phyloP scores from a whole-genome alignment of 805 yeast genomes.

The Suhomyces sp. region DNA sequence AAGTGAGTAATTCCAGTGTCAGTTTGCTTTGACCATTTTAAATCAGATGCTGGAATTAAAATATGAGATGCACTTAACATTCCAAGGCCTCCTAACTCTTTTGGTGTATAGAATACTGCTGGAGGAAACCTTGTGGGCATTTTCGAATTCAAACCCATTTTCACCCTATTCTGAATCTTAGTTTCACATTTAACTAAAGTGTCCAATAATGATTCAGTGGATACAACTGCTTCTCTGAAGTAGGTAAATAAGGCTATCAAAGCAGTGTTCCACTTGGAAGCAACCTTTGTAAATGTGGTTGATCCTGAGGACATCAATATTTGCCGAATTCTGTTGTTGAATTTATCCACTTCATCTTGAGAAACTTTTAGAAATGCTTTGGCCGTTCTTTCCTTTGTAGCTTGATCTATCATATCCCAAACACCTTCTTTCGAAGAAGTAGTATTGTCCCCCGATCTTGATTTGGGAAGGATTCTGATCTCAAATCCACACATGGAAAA shows the following conservation, averaged over 20 bases:
- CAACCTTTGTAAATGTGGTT: constrained; percentile 90
- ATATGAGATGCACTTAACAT: constrained; percentile 98
- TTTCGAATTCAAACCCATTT: constrained; percentile 91
- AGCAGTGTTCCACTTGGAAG: constrained; percentile 95
- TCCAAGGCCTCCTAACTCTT: constrained; percentile 95
- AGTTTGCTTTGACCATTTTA: constrained; percentile 88
- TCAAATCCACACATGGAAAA: constrained; percentile 96
- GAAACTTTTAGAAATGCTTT: constrained; percentile 84
- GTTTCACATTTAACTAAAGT: constrained; percentile 88
- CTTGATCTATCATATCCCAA: constrained; percentile 79
- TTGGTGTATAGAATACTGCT: constrained; percentile 96
- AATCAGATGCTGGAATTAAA: constrained; percentile 88
- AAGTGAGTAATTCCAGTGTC: constrained; percentile 94
- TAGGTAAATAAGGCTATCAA: constrained; percentile 82
- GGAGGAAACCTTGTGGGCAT: constrained; percentile 99
- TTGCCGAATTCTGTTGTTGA: constrained; percentile 82
- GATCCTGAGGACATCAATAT: constrained; percentile 94
- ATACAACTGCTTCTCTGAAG: constrained; percentile 87
- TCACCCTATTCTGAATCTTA: constrained; percentile 88
- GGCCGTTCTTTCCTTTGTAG: constrained; percentile 82
- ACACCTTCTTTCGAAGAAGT: constrained; percentile 70
- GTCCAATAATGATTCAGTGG: constrained; percentile 77
- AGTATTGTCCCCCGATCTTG: constrained; percentile 52
- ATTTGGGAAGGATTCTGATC: constrained; percentile 78
- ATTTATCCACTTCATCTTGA: constrained; percentile 72